Percentiles rank a stretch among this genome's conserved stretches.
Conservation (phyloP, 164 flowering plant genomes). For the Dillenia turbinata region DNA sequence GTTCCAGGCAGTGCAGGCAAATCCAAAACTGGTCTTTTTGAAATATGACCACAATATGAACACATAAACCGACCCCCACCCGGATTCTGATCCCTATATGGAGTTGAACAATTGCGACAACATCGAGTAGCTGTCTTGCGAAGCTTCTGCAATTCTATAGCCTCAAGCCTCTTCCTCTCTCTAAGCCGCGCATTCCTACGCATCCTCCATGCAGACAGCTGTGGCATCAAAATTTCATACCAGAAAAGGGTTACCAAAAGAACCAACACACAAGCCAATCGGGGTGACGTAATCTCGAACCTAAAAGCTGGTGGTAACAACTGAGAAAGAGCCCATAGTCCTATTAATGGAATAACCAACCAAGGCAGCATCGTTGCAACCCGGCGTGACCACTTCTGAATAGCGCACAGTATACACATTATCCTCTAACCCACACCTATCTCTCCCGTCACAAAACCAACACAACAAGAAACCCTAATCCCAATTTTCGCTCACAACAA, state of each 20-base stretch:
- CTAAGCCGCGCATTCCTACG: slow-evolving; percentile 68
- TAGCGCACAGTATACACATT: slow-evolving; percentile 97
- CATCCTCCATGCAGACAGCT: slow-evolving; percentile 80
- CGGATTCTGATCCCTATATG: slow-evolving; percentile 91
- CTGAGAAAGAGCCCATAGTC: slow-evolving; percentile 91
- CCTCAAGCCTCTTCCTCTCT: slow-evolving; percentile 75
- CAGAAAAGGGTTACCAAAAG: slow-evolving; percentile 84
- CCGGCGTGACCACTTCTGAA: slow-evolving; percentile 95
- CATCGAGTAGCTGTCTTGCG: slow-evolving; percentile 80
- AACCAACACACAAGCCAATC: slow-evolving; percentile 89
- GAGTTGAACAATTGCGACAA: slow-evolving; percentile 83
- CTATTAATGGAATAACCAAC: slow-evolving; percentile 91
- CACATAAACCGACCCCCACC: slow-evolving; percentile 96
- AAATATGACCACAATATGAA: slow-evolving; percentile 91
- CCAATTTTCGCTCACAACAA: not conserved
- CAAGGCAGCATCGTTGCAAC: slow-evolving; percentile 96
- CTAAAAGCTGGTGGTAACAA: slow-evolving; percentile 82
- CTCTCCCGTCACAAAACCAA: slow-evolving; percentile 16
- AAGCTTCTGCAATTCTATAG: slow-evolving; percentile 82
- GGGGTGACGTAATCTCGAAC: slow-evolving; percentile 86
- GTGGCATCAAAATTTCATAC: slow-evolving; percentile 98
- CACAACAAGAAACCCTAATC: slow-evolving; percentile 14
- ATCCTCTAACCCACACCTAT: slow-evolving; percentile 49
- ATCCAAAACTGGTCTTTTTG: slow-evolving; percentile 87
- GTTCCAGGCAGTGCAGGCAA: slow-evolving; percentile 60